Evolutionary conservation across 116 monocot species (phyloP), one percentile per base, ranked within the genome.

Genomic region (Thalassia testudinum): DNA sequence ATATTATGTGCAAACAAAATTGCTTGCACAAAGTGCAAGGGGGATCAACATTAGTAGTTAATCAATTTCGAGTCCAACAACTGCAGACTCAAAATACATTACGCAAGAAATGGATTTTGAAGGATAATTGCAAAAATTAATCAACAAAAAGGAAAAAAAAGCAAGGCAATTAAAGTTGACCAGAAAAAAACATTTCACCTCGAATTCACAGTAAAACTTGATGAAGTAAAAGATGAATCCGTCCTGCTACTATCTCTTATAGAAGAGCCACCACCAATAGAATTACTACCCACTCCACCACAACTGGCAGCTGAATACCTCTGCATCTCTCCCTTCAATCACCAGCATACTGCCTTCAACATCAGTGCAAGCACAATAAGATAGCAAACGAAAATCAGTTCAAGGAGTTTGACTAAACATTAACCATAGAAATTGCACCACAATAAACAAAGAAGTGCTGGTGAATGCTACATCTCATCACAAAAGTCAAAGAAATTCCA

Each of bases 271-370:
- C 76, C 63, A 22, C 50, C 52, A 30, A 70, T 26, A 45, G 47
- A 63, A 45, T 66, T 85, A 64, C 53, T 68, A 49, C 65, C 73
- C 54, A 80, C 88, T 60, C 71, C 65, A 66, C 69, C 70, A 56
- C 69, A 50, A 67, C 77, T 84, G 64, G 78, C 28, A 67, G 77
- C 54, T 77, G 80, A 56, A 70, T 77, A 80, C 62, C 75, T 76
- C 64, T 90, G 89, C 89, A 90, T 90, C 51, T 83, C 80, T 80
- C 53, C 76, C 65, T 57, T 64, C 54, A 75, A 52, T 78, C 52
- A 72, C 56, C 68, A 43, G 78, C 80, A 90, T 90, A 75, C 74
- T 75, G 73, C 52, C 67, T 37, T 70, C 67, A 50, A 59, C 12
- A 53, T 55, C 50, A 57, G 21, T 21, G 28, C 29, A 45, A 16